These are phyloP conservation scores for Pichia occidentalis DNA, from an alignment of 805 yeast species.

Conservation along the genomic window DNA sequence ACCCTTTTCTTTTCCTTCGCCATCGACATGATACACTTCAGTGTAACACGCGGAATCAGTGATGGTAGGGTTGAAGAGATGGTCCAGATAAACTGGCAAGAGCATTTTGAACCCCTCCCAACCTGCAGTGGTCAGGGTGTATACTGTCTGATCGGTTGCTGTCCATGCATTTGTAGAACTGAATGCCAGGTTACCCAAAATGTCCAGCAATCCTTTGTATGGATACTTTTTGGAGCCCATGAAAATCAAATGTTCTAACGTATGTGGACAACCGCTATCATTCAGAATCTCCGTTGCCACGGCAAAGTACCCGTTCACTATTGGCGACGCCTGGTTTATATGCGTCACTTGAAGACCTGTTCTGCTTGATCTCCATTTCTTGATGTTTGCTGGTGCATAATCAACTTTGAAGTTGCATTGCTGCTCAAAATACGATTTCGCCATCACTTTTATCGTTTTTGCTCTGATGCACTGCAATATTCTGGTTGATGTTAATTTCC, in stretches of 20 bases:
- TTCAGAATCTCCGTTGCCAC: slow-evolving; percentile 88
- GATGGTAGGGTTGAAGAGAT: slow-evolving; percentile 73
- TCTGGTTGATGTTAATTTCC: too few species aligned
- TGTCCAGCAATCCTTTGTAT: slow-evolving; percentile 84
- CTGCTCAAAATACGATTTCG: slow-evolving; percentile 32
- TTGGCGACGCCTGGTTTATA: slow-evolving; percentile 74
- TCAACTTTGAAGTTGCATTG: slow-evolving; percentile 54
- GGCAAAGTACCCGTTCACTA: slow-evolving; percentile 90
- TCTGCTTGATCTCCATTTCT: slow-evolving; percentile 70
- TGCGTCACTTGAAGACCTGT: slow-evolving; percentile 81
- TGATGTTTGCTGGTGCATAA: slow-evolving; percentile 65
- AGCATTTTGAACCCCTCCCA: slow-evolving; percentile 88
- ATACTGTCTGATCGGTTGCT: slow-evolving; percentile 90
- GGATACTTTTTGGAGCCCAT: slow-evolving; percentile 91
- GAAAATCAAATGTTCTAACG: slow-evolving; percentile 87
- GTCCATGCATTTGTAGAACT: slow-evolving; percentile 97
- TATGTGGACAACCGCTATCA: slow-evolving; percentile 92
- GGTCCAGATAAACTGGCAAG: slow-evolving; percentile 87
- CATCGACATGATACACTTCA: slow-evolving; percentile 93
- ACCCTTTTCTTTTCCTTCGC: slow-evolving; percentile 85
- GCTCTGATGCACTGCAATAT: too few species aligned
- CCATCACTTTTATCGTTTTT: slow-evolving; percentile 11
- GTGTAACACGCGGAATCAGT: slow-evolving; percentile 88
- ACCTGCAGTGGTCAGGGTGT: slow-evolving; percentile 87
- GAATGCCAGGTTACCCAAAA: slow-evolving; percentile 74